phyloP scores from a whole-genome alignment of 2,329 filamentous ascomycete genomes.

The Diaporthe caulivora region DNA sequence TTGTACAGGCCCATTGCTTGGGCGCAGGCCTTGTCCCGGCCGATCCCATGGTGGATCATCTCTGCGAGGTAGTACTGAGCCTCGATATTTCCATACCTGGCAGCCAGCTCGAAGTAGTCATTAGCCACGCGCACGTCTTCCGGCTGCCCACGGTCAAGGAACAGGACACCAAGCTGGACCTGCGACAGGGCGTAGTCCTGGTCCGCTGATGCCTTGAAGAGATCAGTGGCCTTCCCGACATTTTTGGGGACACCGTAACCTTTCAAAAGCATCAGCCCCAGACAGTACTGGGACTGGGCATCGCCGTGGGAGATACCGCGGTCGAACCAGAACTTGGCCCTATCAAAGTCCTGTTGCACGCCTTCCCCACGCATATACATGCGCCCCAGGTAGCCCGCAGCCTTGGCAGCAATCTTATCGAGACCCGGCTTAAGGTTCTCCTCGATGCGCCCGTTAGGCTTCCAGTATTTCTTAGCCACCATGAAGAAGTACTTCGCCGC shows the following conservation, averaged over 20 bases:
- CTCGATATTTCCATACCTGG: slow-evolving; percentile 85
- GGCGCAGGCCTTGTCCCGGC: slow-evolving; percentile 81
- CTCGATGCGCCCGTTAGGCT: slow-evolving; percentile 78
- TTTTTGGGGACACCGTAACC: slow-evolving; percentile 79
- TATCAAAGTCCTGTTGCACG: slow-evolving; percentile 80
- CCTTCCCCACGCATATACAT: slow-evolving; percentile 94
- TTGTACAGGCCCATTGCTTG: slow-evolving; percentile 88
- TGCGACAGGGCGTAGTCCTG: slow-evolving; percentile 85
- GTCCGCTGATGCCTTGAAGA: slow-evolving; percentile 83
- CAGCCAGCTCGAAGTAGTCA: slow-evolving; percentile 89
- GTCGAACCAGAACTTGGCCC: slow-evolving; percentile 85
- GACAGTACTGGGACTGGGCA: slow-evolving; percentile 84
- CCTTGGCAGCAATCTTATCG: slow-evolving; percentile 84
- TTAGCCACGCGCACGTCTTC: slow-evolving; percentile 82
- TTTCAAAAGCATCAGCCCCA: slow-evolving; percentile 86
- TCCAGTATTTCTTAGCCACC: slow-evolving; percentile 86
- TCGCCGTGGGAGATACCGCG: slow-evolving; percentile 82
- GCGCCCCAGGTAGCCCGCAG: slow-evolving; percentile 86
- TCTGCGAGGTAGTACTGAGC: slow-evolving; percentile 94
- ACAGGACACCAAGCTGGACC: slow-evolving; percentile 84
- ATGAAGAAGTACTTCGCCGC: slow-evolving; percentile 86
- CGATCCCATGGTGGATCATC: slow-evolving; percentile 83
- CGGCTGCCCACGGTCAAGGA: slow-evolving; percentile 82
- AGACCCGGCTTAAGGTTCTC: slow-evolving; percentile 77
- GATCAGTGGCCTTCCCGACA: slow-evolving; percentile 77